phyloP scores from a whole-genome alignment of 345 rosid species.

The Salix brachista region DNA sequence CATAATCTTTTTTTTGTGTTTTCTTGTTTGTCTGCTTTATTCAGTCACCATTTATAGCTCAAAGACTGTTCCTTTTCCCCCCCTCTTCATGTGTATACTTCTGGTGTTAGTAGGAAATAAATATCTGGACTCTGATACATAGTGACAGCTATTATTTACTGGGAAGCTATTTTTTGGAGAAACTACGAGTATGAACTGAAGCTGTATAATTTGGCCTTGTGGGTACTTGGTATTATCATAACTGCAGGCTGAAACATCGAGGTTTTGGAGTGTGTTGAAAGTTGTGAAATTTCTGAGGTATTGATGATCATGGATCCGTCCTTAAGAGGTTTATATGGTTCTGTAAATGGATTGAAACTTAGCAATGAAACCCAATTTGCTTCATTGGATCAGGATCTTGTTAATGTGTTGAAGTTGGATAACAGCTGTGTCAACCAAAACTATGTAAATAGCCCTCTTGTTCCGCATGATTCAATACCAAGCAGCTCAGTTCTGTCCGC shows the following conservation, averaged over 20 bases:
- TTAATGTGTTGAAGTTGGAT: slow-evolving; percentile 5
- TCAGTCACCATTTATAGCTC: background rate
- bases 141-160: slow-evolving; percentile 6
- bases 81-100: background rate
- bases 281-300: background rate
- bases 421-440: slow-evolving; percentile 7
- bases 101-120: slow-evolving; percentile 5
- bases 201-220: slow-evolving; percentile 1
- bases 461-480: slow-evolving; percentile 13
- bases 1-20: background rate
- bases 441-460: slow-evolving; percentile 13
- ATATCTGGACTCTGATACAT: slow-evolving; percentile 12
- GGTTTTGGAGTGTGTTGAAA: background rate
- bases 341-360: slow-evolving; percentile 22
- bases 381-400: slow-evolving; percentile 16
- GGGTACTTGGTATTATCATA: background rate
- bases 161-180: background rate
- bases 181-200: background rate
- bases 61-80: background rate
- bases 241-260: background rate
- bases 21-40: background rate
- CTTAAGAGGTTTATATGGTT: slow-evolving; percentile 20
- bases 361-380: slow-evolving; percentile 14
- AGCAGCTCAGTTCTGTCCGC: background rate
- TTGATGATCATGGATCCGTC: slow-evolving; percentile 42